Percentiles rank a stretch among this genome's conserved stretches.
Evolutionary conservation across 2,329 filamentous ascomycete species (phyloP).

Genomic region (Ceratocystis variospora): DNA sequence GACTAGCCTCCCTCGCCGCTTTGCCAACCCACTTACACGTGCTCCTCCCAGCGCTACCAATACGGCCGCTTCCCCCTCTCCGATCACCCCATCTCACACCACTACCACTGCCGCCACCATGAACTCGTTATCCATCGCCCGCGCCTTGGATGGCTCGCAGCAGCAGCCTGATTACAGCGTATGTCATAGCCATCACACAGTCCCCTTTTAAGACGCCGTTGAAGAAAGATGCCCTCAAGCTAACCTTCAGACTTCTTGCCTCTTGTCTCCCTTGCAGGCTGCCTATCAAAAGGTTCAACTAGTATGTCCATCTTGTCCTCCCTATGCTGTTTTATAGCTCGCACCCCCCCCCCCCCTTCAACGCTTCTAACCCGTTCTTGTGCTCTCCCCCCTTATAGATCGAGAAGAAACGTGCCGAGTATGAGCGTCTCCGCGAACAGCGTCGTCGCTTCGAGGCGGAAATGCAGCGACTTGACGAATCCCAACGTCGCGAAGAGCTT

Average conservation of each 20-base stretch:
- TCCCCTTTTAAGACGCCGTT: background rate
- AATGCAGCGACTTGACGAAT: conserved; percentile 77
- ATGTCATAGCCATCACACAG: background rate
- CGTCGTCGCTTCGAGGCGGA: conserved; percentile 81
- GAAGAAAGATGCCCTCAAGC: background rate
- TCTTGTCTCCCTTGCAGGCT: conserved; percentile 7
- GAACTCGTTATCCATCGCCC: conserved; percentile 9
- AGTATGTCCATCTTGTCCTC: conserved; percentile 23
- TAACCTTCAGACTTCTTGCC: background rate
- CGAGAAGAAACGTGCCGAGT: conserved; percentile 86
- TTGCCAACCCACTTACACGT: conserved; percentile 8
- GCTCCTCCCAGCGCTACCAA: background rate
- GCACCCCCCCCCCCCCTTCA: conserved; percentile 17
- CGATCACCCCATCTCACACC: background rate
- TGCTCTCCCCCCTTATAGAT: conserved; percentile 40
- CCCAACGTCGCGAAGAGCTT: conserved; percentile 68
- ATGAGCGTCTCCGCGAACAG: conserved; percentile 80
- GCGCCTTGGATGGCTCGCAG: conserved; percentile 7
- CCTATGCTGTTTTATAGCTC: conserved; percentile 22
- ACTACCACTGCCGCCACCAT: background rate
- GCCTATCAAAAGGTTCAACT: conserved; percentile 20
- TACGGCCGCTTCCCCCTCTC: background rate
- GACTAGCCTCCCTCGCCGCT: conserved; percentile 14
- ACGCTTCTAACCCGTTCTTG: background rate
- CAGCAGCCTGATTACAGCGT: conserved; percentile 11